A percentile compares a stretch with the other conserved stretches of the same genome.
These are phyloP conservation scores for Glycine latifolia DNA, from an alignment of 306 rosid species.

Conservation along the genomic window DNA sequence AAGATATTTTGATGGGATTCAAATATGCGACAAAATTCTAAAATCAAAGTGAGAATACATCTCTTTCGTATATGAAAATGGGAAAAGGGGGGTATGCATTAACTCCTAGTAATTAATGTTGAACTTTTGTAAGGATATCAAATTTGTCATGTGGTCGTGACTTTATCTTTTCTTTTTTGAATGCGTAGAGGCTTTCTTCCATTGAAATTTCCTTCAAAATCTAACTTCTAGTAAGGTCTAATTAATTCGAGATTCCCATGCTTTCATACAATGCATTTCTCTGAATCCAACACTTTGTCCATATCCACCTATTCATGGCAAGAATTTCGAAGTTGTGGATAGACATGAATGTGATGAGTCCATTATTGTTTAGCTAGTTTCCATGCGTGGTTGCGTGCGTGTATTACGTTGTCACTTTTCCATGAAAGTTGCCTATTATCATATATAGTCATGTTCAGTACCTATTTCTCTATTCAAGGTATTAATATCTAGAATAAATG, in stretches of 20 bases:
- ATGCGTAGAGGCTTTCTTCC: constrained; percentile 40
- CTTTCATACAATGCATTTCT: constrained; percentile 31
- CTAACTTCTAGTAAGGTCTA: constrained; percentile 47
- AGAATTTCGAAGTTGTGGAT: constrained; percentile 44
- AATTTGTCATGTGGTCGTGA: constrained; percentile 43
- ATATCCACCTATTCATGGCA: constrained; percentile 32
- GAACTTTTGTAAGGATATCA: constrained; percentile 43
- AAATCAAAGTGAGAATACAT: constrained; percentile 15
- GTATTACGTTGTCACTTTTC: constrained; percentile 41
- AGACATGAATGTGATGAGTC: constrained; percentile 38
- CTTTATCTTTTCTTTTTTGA: constrained; percentile 37
- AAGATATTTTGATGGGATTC: constrained; percentile 4
- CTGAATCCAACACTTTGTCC: constrained; percentile 43
- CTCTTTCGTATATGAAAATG: constrained; percentile 16
- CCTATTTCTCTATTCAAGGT: constrained; percentile 1
- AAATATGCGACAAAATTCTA: constrained; percentile 11
- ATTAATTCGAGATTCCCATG: constrained; percentile 33
- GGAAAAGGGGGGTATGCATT: constrained; percentile 2
- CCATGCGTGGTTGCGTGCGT: constrained; percentile 45
- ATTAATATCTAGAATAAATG: neutral
- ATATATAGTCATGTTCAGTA: neutral
- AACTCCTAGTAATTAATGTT: constrained; percentile 41
- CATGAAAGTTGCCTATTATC: constrained; percentile 21
- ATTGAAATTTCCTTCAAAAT: constrained; percentile 34
- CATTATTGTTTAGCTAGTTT: constrained; percentile 48